Evolutionary conservation across 371 early-diverging fungal genomes (phyloP), one percentile per base, ranked within the genome.

Genomic region (Mortierella sp.): DNA sequence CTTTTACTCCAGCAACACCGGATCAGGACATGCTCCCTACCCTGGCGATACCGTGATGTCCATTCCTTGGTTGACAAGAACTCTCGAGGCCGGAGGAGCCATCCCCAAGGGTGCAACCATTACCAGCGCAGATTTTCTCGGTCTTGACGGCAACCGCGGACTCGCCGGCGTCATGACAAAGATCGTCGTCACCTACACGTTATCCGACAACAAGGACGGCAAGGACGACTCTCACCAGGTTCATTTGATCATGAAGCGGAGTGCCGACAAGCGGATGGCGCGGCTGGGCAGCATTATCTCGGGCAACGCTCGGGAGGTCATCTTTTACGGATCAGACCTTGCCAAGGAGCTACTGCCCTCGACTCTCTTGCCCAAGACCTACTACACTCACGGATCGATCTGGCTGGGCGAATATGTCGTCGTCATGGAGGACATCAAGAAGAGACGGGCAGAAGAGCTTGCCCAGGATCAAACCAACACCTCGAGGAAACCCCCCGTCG

Each of bases 371-470:
- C 73, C 79, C 37, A 73, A 73, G 48, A 66, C 73, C 5, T 73
- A 73, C 13, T 78, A 78, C 48, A 64, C 79, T 0, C 70, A 73
- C 29, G 79, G 48, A 64, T 73, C 79, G 5, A 19, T 24, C 26
- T 69, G 50, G 66, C 58, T 78, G 48, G 79, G 79, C 39, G 79
- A 78, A 47, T 69, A 73, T 48, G 79, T 78, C 1, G 73, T 78
- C 55, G 45, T 78, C 24, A 78, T 78, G 79, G 79, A 78, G 34
- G 79, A 78, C 61, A 53, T 78, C 66, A 78, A 78, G 34, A 68
- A 73, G 31, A 73, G 79, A 26, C 68, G 63, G 7, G 68, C 43
- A 52, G 40, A 40, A 10, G 31, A 66, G 31, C 44, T 66, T 10
- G 55, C 31, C 19, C 41, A 29, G 16, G 53, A 39, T 26, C 11